These are phyloP conservation scores for Penicillium frequentans DNA, from an alignment of 2,329 filamentous ascomycete species.

Conservation along the genomic window DNA sequence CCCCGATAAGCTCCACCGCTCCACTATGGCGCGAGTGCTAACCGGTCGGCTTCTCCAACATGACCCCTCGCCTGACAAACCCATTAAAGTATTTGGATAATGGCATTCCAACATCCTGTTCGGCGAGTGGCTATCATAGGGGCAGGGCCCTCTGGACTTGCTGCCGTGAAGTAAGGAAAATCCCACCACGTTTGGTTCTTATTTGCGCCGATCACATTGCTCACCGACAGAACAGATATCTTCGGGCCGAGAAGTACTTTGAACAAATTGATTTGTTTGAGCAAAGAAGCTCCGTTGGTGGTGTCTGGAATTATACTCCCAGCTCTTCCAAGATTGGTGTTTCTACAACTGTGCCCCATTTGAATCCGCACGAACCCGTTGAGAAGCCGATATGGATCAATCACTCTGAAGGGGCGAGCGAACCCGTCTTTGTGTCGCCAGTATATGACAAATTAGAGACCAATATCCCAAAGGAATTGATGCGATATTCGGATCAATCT, in stretches of 20 bases:
- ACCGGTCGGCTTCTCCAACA: not conserved
- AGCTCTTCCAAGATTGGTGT: conserved; percentile 46
- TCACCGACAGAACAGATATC: conserved; percentile 54
- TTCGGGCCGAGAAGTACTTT: conserved; percentile 70
- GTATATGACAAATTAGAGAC: conserved; percentile 82
- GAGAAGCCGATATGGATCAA: conserved; percentile 61
- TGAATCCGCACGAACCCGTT: conserved; percentile 59
- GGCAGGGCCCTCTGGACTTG: conserved; percentile 76
- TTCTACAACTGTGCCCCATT: conserved; percentile 62
- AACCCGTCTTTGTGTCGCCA: conserved; percentile 72
- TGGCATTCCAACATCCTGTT: conserved; percentile 26
- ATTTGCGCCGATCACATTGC: conserved; percentile 1
- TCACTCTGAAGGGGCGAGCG: conserved; percentile 16
- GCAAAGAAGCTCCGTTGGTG: conserved; percentile 73
- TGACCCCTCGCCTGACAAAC: not conserved
- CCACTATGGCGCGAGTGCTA: conserved; percentile 21
- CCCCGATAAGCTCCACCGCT: conserved; percentile 11
- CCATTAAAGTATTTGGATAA: not conserved
- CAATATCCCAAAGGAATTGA: conserved; percentile 79
- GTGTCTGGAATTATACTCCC: conserved; percentile 79
- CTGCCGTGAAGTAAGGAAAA: conserved; percentile 64
- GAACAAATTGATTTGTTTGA: conserved; percentile 75
- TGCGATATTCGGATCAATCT: conserved; percentile 72
- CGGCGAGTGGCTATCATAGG: conserved; percentile 71
- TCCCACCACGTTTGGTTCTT: not conserved